Base-by-base conservation (phyloP, 2,329 filamentous ascomycete species). In the Hortaea sp. region DNA sequence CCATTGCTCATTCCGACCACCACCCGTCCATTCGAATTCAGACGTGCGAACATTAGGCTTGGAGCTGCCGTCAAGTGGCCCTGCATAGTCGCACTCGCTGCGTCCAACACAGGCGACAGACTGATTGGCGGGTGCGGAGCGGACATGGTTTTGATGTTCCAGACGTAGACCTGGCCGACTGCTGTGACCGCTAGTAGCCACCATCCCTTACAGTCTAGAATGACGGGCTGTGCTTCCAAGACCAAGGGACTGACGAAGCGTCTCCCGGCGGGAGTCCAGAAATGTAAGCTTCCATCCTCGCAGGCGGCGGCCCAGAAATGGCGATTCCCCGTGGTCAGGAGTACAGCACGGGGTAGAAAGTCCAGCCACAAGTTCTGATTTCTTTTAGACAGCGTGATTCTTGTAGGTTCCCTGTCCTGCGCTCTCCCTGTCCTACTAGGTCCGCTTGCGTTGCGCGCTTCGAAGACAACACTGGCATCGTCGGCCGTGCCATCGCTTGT, bases 1-100 rank as follows among this genome's bases (percentile, higher is more conserved):
- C 92, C 92, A 57, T 95, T 97, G 27, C 84, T 92, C 49, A 98
- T 75, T 0, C 88, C 92, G n/a, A 97, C 79, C 27, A 97, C 75
- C 13, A 97, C 77, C 39, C 88, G 78, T 1, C 92, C 94, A 45
- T 81, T 82, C 0, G 86, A 88, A 64, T 95, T 98, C 44, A 98
- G 75, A 40, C 92, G 84, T 2, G 89, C 92, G 43, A 90, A 92
- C 4, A 92, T 94, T 32, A 98, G 79, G 9, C 88, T 85, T 1
- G 92, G 90, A 0, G 78, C 87, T 3, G 79, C 77, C 7, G 85
- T 89, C 3, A 88, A 78, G 59, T 94, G 86, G 6, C 81, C 79
- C 45, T 84, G 84, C 45, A 95, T 76, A 0, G 84, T 82, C 49
- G 87, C 82, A 37, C 83, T 79, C 29, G 92, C 90, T 47, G 90